Percentiles rank a stretch among this genome's conserved stretches.
These are phyloP conservation scores for thale cress (Arabidopsis thaliana) DNA, from an alignment of 345 rosid species.

Conservation along the genomic window DNA sequence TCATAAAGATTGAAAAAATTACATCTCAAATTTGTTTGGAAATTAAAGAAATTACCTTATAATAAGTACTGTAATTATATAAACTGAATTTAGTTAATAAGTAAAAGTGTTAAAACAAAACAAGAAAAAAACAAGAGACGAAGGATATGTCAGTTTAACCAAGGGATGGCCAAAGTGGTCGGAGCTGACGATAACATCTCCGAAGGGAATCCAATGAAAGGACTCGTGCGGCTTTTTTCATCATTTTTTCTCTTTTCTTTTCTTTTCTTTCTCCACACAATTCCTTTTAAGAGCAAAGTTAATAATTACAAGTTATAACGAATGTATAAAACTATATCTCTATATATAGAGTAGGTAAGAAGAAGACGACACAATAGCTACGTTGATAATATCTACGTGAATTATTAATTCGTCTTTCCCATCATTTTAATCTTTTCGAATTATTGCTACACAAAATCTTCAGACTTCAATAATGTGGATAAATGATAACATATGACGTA, in stretches of 20 bases:
- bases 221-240: slow-evolving; percentile 47
- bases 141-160: background rate
- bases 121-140: background rate
- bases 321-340: slow-evolving; percentile 7
- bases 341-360: slow-evolving; percentile 25
- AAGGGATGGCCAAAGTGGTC: slow-evolving; percentile 26
- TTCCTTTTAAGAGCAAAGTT: background rate
- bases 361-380: slow-evolving; percentile 28
- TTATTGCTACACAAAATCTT: background rate
- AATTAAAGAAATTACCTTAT: background rate
- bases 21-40: background rate
- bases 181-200: slow-evolving; percentile 28
- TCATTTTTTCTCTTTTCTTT: slow-evolving; percentile 21
- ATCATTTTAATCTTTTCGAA: slow-evolving; percentile 9
- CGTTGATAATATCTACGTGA: background rate
- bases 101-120: background rate
- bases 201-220: slow-evolving; percentile 48
- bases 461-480: slow-evolving; percentile 25
- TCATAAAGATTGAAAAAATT: background rate
- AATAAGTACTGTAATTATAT: background rate
- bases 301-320: slow-evolving; percentile 28
- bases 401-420: background rate
- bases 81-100: background rate
- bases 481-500: slow-evolving; percentile 32
- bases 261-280: background rate